These are phyloP conservation scores for Ceratocystis alfenasii DNA, from an alignment of 2,329 filamentous ascomycete genomes.

Conservation along the genomic window DNA sequence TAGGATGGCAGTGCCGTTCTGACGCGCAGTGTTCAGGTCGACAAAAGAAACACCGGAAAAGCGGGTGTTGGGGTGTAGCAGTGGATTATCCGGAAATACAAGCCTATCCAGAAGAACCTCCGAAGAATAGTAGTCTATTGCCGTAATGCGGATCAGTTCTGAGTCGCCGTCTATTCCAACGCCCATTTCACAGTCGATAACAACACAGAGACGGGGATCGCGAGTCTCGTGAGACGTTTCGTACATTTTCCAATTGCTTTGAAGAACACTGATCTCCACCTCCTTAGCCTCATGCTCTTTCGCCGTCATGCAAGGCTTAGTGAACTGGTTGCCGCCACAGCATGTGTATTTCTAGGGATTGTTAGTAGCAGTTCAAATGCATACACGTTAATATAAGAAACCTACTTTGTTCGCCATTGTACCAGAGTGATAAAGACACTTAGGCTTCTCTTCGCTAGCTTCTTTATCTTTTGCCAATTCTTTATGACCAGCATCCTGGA, in stretches of 20 bases:
- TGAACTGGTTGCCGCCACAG: constrained; percentile 25
- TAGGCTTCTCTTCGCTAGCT: constrained; percentile 13
- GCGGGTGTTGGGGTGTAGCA: constrained; percentile 39
- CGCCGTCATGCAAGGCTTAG: constrained; percentile 26
- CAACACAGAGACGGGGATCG: constrained; percentile 29
- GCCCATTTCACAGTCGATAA: constrained; percentile 47
- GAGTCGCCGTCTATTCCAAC: constrained; percentile 33
- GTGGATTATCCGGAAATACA: constrained; percentile 36
- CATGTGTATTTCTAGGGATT: constrained; percentile 28
- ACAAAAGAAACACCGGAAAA: constrained; percentile 38
- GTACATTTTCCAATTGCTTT: constrained; percentile 26
- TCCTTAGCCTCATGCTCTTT: constrained; percentile 25
- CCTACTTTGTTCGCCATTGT: constrained; percentile 27
- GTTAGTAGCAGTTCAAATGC: constrained; percentile 13
- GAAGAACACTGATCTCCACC: constrained; percentile 25
- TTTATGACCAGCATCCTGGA: background rate
- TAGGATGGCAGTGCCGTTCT: constrained; percentile 29
- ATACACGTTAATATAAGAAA: background rate
- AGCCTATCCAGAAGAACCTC: constrained; percentile 39
- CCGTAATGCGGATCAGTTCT: constrained; percentile 41
- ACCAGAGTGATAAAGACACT: constrained; percentile 26
- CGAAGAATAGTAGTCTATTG: constrained; percentile 41
- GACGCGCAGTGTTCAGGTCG: constrained; percentile 31
- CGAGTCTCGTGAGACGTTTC: constrained; percentile 23
- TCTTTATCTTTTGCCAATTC: background rate